Evolutionary conservation across 257 asterid genomes (phyloP).

Genomic region (Paraleonurus japonicus): DNA sequence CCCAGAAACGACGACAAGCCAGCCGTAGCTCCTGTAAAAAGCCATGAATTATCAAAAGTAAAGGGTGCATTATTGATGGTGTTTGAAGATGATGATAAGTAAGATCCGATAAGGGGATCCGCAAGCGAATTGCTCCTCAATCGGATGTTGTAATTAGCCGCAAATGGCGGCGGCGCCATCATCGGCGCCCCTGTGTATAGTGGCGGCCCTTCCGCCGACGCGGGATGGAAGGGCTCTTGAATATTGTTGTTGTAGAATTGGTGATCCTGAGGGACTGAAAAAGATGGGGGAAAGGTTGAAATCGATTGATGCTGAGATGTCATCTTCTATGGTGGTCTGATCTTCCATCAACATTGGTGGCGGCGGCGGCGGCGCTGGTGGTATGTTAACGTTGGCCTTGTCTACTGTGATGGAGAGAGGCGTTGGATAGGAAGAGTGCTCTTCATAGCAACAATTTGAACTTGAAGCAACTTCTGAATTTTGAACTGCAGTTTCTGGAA

Average conservation of each 20-base stretch:
- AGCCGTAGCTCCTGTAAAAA: conserved; percentile 32
- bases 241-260: conserved; percentile 40
- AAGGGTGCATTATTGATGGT: conserved; percentile 33
- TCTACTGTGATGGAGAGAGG: conserved; percentile 36
- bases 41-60: conserved; percentile 46
- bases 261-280: conserved; percentile 32
- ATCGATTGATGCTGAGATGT: conserved; percentile 80
- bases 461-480: conserved; percentile 73
- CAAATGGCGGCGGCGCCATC: conserved; percentile 31
- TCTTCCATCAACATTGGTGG: conserved; percentile 44
- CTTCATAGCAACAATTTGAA: conserved; percentile 74
- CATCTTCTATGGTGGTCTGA: conserved; percentile 43
- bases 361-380: conserved; percentile 1
- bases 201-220: conserved; percentile 18
- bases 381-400: too few species aligned
- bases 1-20: conserved; percentile 43
- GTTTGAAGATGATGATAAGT: conserved; percentile 34
- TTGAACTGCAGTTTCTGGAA: conserved; percentile 59
- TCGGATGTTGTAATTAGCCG: conserved; percentile 43
- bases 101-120: conserved; percentile 49
- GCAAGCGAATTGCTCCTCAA: conserved; percentile 37
- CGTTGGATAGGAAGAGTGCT: conserved; percentile 48
- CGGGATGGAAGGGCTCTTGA: too few species aligned
- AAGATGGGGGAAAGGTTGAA: conserved; percentile 49
- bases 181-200: background rate